These are phyloP conservation scores for Vigna nakashimae DNA, from an alignment of 306 rosid genomes.

Conservation along the genomic window DNA sequence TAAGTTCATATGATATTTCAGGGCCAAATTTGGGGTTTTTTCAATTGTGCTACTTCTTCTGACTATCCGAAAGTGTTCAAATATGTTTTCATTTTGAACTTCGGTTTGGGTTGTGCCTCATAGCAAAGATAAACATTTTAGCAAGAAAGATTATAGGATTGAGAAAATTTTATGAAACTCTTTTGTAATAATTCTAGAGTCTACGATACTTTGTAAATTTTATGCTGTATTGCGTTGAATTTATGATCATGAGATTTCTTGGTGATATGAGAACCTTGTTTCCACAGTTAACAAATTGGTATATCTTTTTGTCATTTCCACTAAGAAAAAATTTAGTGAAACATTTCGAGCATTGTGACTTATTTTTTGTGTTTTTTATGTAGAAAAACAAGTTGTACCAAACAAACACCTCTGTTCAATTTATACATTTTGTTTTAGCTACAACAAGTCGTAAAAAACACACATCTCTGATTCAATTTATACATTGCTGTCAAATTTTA, in stretches of 20 bases:
- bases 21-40: background rate
- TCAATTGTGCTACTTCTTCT: background rate
- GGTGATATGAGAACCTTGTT: too few species aligned
- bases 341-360: too few species aligned
- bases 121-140: background rate
- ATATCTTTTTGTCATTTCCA: too few species aligned
- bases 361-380: too few species aligned
- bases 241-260: too few species aligned
- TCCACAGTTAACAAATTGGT: too few species aligned
- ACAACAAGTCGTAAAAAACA: too few species aligned
- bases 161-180: background rate
- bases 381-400: background rate
- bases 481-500: background rate
- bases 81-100: background rate
- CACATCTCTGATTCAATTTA: too few species aligned
- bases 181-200: background rate
- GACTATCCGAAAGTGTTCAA: background rate
- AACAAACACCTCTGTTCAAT: background rate
- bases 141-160: background rate
- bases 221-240: too few species aligned
- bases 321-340: too few species aligned
- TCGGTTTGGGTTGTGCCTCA: background rate
- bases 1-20: too few species aligned
- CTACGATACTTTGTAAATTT: too few species aligned
- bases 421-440: background rate